Evolutionary conservation across 139 green algal genomes (phyloP).

Genomic region (Choricystis sp.): DNA sequence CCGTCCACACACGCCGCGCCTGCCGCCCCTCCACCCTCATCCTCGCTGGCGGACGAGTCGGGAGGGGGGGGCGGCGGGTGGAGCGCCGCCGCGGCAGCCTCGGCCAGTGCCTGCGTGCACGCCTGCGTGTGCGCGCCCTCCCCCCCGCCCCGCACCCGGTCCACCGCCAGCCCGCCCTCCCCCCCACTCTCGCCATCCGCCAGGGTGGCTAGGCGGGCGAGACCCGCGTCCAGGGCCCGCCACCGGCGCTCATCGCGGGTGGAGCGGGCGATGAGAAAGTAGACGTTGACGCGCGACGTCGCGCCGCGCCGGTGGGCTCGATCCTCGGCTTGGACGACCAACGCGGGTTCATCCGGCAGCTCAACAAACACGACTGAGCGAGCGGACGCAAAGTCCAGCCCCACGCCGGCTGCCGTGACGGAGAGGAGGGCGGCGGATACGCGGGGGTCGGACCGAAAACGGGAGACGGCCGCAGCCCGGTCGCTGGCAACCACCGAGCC

Average conservation of each 20-base stretch:
- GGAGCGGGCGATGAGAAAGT: slow-evolving; percentile 49
- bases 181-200: slow-evolving; percentile 22
- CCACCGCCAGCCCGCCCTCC: slow-evolving; percentile 13
- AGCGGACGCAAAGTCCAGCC: slow-evolving; percentile 78
- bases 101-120: background rate
- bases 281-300: slow-evolving; percentile 42
- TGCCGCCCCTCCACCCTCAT: too few relatives aligned
- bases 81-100: background rate
- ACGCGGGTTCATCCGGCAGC: slow-evolving; percentile 26
- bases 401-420: slow-evolving; percentile 74
- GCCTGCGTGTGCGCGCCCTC: background rate
- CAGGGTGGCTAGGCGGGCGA: slow-evolving; percentile 33
- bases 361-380: slow-evolving; percentile 75
- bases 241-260: slow-evolving; percentile 56
- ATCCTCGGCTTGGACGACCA: slow-evolving; percentile 47
- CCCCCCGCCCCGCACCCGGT: slow-evolving; percentile 7
- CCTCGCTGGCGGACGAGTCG: too few relatives aligned
- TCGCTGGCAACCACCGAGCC: slow-evolving; percentile 48
- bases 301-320: slow-evolving; percentile 55
- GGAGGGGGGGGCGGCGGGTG: too few relatives aligned
- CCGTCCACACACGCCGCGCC: too few relatives aligned
- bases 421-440: slow-evolving; percentile 71
- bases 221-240: slow-evolving; percentile 30
- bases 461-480: slow-evolving; percentile 27
- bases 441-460: slow-evolving; percentile 41